Conservation (phyloP, 495 filamentous ascomycete genomes). For the Penicillium atrosanguineum region DNA sequence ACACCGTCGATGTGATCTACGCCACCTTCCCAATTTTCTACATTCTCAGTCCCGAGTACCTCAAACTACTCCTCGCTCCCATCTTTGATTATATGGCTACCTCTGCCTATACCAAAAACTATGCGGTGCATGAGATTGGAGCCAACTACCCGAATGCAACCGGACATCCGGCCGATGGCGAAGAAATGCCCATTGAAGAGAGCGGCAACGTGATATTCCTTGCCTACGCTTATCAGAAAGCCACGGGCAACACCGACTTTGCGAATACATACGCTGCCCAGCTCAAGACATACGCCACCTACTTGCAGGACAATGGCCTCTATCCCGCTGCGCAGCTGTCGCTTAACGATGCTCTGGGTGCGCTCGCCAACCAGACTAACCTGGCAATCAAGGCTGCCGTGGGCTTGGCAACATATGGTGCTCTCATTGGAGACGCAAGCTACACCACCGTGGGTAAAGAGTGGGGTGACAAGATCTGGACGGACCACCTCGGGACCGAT, state of each 20-base stretch:
- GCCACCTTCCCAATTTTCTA: conserved; percentile 42
- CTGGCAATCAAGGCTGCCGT: conserved; percentile 52
- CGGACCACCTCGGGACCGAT: conserved; percentile 34
- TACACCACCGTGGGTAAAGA: conserved; percentile 35
- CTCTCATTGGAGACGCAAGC: conserved; percentile 26
- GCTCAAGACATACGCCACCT: conserved; percentile 43
- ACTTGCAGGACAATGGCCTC: conserved; percentile 43
- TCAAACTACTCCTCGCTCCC: conserved; percentile 40
- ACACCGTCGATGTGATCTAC: conserved; percentile 48
- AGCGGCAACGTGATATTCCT: conserved; percentile 41
- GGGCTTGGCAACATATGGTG: conserved; percentile 41
- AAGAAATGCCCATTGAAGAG: conserved; percentile 40
- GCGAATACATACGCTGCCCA: conserved; percentile 25
- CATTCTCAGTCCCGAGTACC: conserved; percentile 37
- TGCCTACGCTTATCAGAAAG: conserved; percentile 35
- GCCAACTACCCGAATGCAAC: conserved; percentile 43
- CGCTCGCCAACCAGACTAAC: conserved; percentile 48
- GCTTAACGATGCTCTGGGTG: conserved; percentile 47
- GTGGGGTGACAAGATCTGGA: conserved; percentile 40
- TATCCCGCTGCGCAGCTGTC: conserved; percentile 45
- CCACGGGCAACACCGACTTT: conserved; percentile 31
- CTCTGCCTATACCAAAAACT: conserved; percentile 31
- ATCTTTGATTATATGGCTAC: conserved; percentile 38
- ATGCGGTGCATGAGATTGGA: conserved; percentile 37
- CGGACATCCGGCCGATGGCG: conserved; percentile 32